These are phyloP conservation scores for Thelephora terrestris DNA, from an alignment of 1,284 basidiomycete species.

Conservation along the genomic window DNA sequence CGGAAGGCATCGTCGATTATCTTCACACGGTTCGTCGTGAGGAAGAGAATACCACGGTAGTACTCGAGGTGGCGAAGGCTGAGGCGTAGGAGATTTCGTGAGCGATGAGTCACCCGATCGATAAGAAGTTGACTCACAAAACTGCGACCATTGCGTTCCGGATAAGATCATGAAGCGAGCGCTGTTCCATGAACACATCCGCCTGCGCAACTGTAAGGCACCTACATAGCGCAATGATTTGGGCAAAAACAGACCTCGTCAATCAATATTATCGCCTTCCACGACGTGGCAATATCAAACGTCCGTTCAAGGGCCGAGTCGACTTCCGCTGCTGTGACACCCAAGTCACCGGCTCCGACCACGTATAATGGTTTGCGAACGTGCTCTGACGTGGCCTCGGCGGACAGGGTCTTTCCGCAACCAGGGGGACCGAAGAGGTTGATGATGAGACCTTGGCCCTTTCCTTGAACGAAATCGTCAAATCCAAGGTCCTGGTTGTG, in stretches of 20 bases:
- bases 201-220: constrained; percentile 4
- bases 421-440: constrained; percentile 54
- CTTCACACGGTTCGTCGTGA: constrained; percentile 56
- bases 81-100: not conserved
- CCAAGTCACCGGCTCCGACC: constrained; percentile 48
- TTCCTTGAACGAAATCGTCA: constrained; percentile 54
- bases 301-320: constrained; percentile 15
- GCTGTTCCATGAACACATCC: constrained; percentile 48
- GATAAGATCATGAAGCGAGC: constrained; percentile 48
- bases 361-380: constrained; percentile 47
- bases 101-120: not conserved
- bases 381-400: constrained; percentile 51
- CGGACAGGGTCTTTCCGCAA: constrained; percentile 40
- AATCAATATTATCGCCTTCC: constrained; percentile 56
- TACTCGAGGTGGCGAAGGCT: constrained; percentile 31
- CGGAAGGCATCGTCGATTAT: constrained; percentile 60
- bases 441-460: constrained; percentile 50
- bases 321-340: constrained; percentile 32
- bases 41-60: constrained; percentile 55
- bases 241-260: constrained; percentile 34
- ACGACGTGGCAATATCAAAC: constrained; percentile 41
- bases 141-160: constrained; percentile 59
- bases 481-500: constrained; percentile 42
- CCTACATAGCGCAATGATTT: not conserved
- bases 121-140: not conserved